A percentile compares a stretch with the other conserved stretches of the same genome.
These are phyloP conservation scores for Trametes pubescens DNA, from an alignment of 1,284 basidiomycete genomes.

Conservation along the genomic window DNA sequence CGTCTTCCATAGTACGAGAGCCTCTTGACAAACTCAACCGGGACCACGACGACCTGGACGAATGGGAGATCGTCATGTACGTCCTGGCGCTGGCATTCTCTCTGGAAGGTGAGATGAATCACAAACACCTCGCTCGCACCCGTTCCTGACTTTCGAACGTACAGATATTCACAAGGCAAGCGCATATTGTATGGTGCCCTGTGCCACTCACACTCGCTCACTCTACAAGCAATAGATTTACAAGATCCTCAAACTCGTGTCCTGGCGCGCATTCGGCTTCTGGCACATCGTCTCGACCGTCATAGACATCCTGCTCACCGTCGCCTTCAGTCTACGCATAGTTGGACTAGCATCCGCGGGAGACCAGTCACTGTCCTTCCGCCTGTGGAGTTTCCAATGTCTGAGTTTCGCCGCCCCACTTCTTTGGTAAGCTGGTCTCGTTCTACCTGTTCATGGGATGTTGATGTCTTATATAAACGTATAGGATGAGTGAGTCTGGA, in stretches of 20 bases:
- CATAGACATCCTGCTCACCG: conserved; percentile 75
- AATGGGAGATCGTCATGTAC: conserved; percentile 84
- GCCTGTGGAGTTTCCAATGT: conserved; percentile 85
- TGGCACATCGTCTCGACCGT: conserved; percentile 80
- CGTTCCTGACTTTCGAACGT: not conserved
- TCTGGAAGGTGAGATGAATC: conserved; percentile 69
- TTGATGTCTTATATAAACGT: not conserved
- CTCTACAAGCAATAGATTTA: conserved; percentile 56
- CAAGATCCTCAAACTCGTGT: conserved; percentile 70
- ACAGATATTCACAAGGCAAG: conserved; percentile 72
- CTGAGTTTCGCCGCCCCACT: conserved; percentile 88
- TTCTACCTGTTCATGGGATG: not conserved
- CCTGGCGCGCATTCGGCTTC: conserved; percentile 80
- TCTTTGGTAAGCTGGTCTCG: conserved; percentile 68
- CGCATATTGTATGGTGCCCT: not conserved
- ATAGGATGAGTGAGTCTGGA: conserved; percentile 79
- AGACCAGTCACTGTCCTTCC: conserved; percentile 52
- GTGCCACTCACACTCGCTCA: not conserved
- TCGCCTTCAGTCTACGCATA: conserved; percentile 81
- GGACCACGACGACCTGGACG: conserved; percentile 62
- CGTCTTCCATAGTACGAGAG: conserved; percentile 64
- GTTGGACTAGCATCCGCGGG: conserved; percentile 59
- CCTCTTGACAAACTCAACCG: conserved; percentile 70
- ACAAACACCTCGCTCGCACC: not conserved
- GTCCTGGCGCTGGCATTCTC: conserved; percentile 78